Evolutionary conservation across 169 alveolate species (phyloP), one percentile per base, ranked within the genome.

Genomic region (Plasmodium gaboni): DNA sequence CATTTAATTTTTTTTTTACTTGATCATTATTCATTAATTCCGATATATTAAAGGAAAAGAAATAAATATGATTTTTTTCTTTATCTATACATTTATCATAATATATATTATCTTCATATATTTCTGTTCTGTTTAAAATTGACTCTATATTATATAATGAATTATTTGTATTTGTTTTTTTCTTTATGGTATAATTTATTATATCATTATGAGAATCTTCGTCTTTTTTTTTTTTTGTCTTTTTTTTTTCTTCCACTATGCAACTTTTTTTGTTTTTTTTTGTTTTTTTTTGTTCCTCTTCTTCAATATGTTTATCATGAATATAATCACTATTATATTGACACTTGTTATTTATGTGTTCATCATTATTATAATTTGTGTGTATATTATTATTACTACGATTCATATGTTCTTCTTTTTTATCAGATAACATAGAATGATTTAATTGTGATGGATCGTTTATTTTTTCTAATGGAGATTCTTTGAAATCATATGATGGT

Each of bases 31-130:
- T 24, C 51, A 53, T 53, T 48, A 80, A 60, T 10, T 80, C 90
- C 1, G 32, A 26, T 32, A 80, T 7, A 48, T 80, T 80, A 48
- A 80, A 42, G 10, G 90, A 26, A 38, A 80, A 80, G 59, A 60
- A 65, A 61, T 26, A 80, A 19, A 53, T 59, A 2, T 42, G 19
- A n/a, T 67, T 51, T 46, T 53, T 5, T n/a, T 51, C 46, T 38
- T 38, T 38, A 38, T 38, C 10, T 38, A 38, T 38, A 38, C 9
- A 38, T 38, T 38, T 38, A 38, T 38, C 46, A 38, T 38, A 38
- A 38, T 38, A 1, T 38, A 38, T 38, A 38, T 38, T 38, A 38
- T 5, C 10, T 38, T 38, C 46, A 38, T 4, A 48, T 26, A 22
- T 59, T 28, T 9, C n/a, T 9, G 32, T 2, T 32, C 5, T 53